A percentile compares a stretch with the other conserved stretches of the same genome.
Evolutionary conservation across 2,329 filamentous ascomycete genomes (phyloP).

Genomic region (Sphaerulina populicola): DNA sequence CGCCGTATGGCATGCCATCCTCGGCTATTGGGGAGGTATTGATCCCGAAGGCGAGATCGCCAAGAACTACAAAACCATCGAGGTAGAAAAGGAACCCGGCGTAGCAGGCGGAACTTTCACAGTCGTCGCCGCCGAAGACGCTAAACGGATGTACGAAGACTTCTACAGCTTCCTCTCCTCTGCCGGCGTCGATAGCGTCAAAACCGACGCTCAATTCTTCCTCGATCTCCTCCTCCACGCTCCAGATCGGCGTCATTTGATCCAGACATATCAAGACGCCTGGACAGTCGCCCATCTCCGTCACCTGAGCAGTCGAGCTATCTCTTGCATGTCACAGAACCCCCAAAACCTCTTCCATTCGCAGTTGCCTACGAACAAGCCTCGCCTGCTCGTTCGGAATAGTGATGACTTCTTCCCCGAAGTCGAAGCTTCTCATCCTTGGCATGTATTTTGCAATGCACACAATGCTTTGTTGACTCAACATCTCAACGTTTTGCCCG

Average conservation of each 20-base stretch:
- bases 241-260: constrained; percentile 61
- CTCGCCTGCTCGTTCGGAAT: constrained; percentile 68
- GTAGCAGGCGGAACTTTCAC: constrained; percentile 59
- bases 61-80: constrained; percentile 64
- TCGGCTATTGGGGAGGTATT: constrained; percentile 87
- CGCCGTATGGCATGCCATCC: constrained; percentile 86
- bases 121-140: constrained; percentile 65
- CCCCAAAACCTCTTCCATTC: constrained; percentile 81
- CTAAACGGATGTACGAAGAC: constrained; percentile 72
- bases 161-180: constrained; percentile 76
- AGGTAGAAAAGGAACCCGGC: constrained; percentile 48
- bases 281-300: constrained; percentile 72
- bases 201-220: constrained; percentile 89
- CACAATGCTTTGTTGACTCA: constrained; percentile 77
- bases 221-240: constrained; percentile 66
- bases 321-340: constrained; percentile 90
- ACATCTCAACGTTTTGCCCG: constrained; percentile 77
- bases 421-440: constrained; percentile 70
- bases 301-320: constrained; percentile 67
- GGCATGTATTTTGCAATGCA: constrained; percentile 93
- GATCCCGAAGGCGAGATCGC: constrained; percentile 66
- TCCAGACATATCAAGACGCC: constrained; percentile 69
- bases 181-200: constrained; percentile 74
- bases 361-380: constrained; percentile 67
- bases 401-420: constrained; percentile 90